Conservation (phyloP, 495 filamentous ascomycete species). For the Talaromyces adpressus region DNA sequence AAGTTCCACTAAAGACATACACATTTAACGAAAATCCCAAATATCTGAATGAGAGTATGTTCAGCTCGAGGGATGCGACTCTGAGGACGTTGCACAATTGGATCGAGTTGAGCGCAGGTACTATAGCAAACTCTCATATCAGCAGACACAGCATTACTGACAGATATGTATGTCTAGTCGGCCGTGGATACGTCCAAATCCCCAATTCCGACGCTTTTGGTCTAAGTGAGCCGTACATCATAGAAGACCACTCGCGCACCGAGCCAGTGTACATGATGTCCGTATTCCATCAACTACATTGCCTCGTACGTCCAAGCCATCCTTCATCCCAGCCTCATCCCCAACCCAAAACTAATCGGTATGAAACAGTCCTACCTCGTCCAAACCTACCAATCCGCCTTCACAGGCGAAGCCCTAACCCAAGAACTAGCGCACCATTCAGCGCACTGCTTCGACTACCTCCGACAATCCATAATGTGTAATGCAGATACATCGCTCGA, state of each 20-base stretch:
- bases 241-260: neutral
- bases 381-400: constrained; percentile 4
- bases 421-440: constrained; percentile 29
- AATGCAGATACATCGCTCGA: constrained; percentile 38
- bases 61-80: neutral
- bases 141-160: neutral
- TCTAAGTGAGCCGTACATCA: constrained; percentile 1
- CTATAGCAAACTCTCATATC: neutral
- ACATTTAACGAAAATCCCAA: neutral
- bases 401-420: neutral
- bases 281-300: constrained; percentile 8
- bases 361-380: constrained; percentile 2
- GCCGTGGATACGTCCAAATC: constrained; percentile 4
- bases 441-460: constrained; percentile 43
- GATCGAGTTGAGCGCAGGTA: constrained; percentile 4
- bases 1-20: neutral
- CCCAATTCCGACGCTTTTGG: neutral
- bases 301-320: constrained; percentile 4
- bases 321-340: neutral
- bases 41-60: constrained; percentile 1
- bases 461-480: constrained; percentile 42
- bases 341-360: neutral
- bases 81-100: constrained; percentile 3
- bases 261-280: constrained; percentile 6
- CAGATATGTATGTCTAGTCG: neutral